A percentile compares a stretch with the other conserved stretches of the same genome.
Evolutionary conservation across 169 alveolate species (phyloP).

Genomic region (Eimeria praecox): DNA sequence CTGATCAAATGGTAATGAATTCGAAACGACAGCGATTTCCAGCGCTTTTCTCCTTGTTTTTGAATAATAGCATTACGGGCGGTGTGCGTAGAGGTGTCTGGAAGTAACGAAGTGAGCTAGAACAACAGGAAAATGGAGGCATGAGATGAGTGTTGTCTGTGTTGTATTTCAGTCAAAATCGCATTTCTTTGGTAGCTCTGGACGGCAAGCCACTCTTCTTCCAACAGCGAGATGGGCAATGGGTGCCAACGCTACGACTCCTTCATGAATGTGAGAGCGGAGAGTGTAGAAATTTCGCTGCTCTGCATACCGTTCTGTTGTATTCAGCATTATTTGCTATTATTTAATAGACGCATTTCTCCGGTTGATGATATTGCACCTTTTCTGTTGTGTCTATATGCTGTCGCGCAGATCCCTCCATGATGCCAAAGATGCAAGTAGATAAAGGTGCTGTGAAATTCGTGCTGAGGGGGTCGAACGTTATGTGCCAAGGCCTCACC

Average conservation of each 20-base stretch:
- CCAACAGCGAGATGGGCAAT: slow-evolving; percentile 95
- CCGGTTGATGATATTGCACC: background rate
- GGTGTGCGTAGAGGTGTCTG: background rate
- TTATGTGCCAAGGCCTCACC: slow-evolving; percentile 99
- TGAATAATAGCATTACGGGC: background rate
- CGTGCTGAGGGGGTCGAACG: slow-evolving; percentile 97
- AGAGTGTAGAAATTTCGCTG: no score
- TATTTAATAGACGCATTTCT: background rate
- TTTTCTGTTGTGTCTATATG: background rate
- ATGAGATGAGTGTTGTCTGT: background rate
- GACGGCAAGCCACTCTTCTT: slow-evolving; percentile 91
- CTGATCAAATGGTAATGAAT: slow-evolving; percentile 91
- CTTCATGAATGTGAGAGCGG: slow-evolving; percentile 93
- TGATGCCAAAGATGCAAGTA: slow-evolving; percentile 98
- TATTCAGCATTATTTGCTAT: background rate
- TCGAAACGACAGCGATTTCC: background rate
- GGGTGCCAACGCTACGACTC: slow-evolving; percentile 97
- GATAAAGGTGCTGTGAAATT: slow-evolving; percentile 98
- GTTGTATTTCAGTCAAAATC: slow-evolving; percentile 88
- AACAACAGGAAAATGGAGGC: background rate
- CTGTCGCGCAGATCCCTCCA: slow-evolving; percentile 92
- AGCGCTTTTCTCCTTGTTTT: background rate
- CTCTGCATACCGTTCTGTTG: background rate
- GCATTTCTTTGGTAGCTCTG: slow-evolving; percentile 88
- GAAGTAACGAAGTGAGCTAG: background rate